A percentile compares a stretch with the other conserved stretches of the same genome.
Evolutionary conservation across 495 filamentous ascomycete species (phyloP).

Genomic region (Tuber indicum): DNA sequence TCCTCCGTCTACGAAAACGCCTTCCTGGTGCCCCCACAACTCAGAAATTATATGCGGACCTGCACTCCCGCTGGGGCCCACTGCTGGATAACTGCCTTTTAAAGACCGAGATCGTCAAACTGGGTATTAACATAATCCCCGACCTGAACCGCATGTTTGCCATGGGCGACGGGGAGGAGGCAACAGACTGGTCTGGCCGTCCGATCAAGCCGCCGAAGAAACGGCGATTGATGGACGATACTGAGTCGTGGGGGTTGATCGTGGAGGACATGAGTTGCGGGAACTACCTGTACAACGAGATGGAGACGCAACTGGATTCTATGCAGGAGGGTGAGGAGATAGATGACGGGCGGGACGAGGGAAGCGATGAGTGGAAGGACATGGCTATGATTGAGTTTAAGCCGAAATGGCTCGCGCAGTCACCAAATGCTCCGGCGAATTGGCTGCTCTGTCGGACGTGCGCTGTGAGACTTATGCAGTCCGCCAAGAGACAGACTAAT

Average conservation of each 20-base stretch:
- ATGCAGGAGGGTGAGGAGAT: conserved; percentile 18
- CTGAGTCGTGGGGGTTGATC: conserved; percentile 36
- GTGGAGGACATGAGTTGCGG: conserved; percentile 42
- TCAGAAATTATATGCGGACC: conserved; percentile 30
- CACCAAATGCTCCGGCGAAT: conserved; percentile 62
- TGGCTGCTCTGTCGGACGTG: conserved; percentile 81
- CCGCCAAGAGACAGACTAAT: conserved; percentile 18
- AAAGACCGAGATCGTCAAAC: conserved; percentile 33
- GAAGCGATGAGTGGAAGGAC: conserved; percentile 38
- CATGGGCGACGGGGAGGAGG: conserved; percentile 14
- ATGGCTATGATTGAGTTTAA: conserved; percentile 68
- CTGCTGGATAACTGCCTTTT: conserved; percentile 36
- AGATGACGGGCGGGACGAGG: conserved; percentile 25
- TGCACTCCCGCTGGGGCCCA: conserved; percentile 35
- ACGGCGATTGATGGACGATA: conserved; percentile 33
- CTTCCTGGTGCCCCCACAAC: conserved; percentile 39
- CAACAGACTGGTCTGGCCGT: conserved; percentile 36
- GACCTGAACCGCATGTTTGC: conserved; percentile 28
- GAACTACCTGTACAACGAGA: conserved; percentile 33
- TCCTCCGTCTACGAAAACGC: conserved; percentile 40
- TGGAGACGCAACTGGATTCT: neutral
- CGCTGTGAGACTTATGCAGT: conserved; percentile 57
- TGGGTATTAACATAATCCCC: conserved; percentile 28
- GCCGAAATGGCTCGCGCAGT: conserved; percentile 87
- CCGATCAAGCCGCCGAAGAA: conserved; percentile 32